These are phyloP conservation scores for Trypanosoma melophagium DNA, from an alignment of 208 protist species.

Conservation along the genomic window DNA sequence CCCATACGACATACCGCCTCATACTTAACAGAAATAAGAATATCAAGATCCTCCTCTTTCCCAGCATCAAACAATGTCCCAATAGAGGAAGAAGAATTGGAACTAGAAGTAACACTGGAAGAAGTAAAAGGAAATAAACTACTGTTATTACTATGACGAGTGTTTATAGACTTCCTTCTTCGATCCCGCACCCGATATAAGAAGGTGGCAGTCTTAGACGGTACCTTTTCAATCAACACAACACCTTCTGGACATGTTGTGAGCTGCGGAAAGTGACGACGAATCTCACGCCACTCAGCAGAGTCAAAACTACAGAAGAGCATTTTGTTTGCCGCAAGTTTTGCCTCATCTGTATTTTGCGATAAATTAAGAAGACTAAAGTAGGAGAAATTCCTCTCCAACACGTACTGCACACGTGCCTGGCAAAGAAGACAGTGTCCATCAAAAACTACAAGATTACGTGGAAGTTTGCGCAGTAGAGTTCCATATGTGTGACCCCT, in stretches of 20 bases:
- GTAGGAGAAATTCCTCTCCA: constrained; percentile 87
- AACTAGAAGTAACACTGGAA: no score
- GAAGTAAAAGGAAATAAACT: constrained; percentile 1
- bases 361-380: constrained; percentile 55
- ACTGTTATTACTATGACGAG: background rate
- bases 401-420: constrained; percentile 59
- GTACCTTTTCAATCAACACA: constrained; percentile 75
- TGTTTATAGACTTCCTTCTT: background rate
- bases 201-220: constrained; percentile 46
- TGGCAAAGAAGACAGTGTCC: constrained; percentile 78
- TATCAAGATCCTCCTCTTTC: constrained; percentile 40
- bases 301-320: constrained; percentile 67
- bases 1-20: constrained; percentile 70
- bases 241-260: constrained; percentile 44
- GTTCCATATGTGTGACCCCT: constrained; percentile 36
- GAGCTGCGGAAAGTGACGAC: constrained; percentile 38
- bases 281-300: constrained; percentile 45
- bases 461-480: constrained; percentile 63
- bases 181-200: constrained; percentile 20
- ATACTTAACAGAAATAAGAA: constrained; percentile 74
- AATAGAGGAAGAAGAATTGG: background rate
- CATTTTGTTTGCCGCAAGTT: constrained; percentile 61
- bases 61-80: constrained; percentile 1
- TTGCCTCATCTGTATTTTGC: constrained; percentile 17
- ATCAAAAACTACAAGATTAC: constrained; percentile 81